Base-by-base conservation (phyloP, 202 grass and related monocot species). In the Bolboschoenoplectus hybrid region DNA sequence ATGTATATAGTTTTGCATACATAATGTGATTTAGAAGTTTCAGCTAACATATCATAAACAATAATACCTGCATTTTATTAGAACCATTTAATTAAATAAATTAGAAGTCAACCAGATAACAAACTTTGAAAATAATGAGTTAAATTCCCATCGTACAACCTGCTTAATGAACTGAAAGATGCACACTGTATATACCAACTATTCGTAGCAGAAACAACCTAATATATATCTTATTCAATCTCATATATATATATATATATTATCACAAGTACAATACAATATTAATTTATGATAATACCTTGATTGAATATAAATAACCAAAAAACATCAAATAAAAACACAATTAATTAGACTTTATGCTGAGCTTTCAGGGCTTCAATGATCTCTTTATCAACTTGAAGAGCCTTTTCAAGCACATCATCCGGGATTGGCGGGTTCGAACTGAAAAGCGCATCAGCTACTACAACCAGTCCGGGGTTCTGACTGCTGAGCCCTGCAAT, bases 371-470 rank as follows among this genome's bases (percentile, higher is more conserved):
- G 81, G 38, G 38, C 32, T 17, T 85, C 87, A 49, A 88, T 56
- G 6, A 81, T 72, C 63, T 72, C 75, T 62, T 85, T 89, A 49
- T 81, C 82, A 57, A 89, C 82, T 17, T 85, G 82, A 49, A 89
- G 63, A 16, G 87, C 67, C 87, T 89, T 89, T 11, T 76, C 74
- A 10, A 89, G 64, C 74, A 89, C 74, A 32, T 74, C 87, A 40
- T 74, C 82, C 0, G 83, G 50, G 40, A 89, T 85, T 38, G 50
- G 49, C 0, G 82, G 87, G 3, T 85, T 85, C 1, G 82, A 85
- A 1, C 53, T 74, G 52, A 89, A 81, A 20, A 85, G 43, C 0
- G 87, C 82, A 62, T 89, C 83, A 0, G 73, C 71, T 10, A 89
- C 40, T 34, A 85, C 55, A 2, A 89, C 53, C 2, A 89, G 17